Conservation (phyloP, 148 eudicot species). For the Amaranthus hypochondriacus region DNA sequence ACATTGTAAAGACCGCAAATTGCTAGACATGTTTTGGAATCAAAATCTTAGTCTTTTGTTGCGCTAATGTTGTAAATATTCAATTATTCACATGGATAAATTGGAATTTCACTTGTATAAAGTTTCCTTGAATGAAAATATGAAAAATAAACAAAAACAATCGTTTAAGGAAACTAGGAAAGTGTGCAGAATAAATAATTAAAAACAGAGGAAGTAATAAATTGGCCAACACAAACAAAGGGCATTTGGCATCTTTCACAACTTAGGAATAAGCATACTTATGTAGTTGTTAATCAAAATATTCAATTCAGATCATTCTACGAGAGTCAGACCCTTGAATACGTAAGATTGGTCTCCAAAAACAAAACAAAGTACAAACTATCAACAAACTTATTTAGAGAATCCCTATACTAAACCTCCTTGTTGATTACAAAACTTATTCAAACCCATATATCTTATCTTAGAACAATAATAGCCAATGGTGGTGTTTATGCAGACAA, state of each 20-base stretch:
- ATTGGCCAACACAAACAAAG: not conserved
- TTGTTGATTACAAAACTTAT: not conserved
- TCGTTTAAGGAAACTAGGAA: too few species aligned
- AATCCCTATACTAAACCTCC: not conserved
- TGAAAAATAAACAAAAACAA: too few species aligned
- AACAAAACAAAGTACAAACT: not conserved
- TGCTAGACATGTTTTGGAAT: too few species aligned
- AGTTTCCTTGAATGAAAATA: too few species aligned
- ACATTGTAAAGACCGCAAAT: too few species aligned
- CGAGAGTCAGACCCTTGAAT: not conserved
- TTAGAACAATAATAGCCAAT: not conserved
- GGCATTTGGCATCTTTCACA: not conserved
- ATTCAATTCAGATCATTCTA: not conserved
- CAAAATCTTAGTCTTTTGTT: too few species aligned
- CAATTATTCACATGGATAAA: too few species aligned
- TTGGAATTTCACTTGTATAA: too few species aligned
- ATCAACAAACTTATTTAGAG: not conserved
- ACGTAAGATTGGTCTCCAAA: not conserved
- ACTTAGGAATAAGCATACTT: not conserved
- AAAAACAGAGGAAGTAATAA: too few species aligned
- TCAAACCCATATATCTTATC: not conserved
- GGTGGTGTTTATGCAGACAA: not conserved
- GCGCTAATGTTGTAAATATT: too few species aligned
- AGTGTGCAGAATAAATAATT: too few species aligned
- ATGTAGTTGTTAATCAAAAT: not conserved